Conservation (phyloP, 2,329 filamentous ascomycete species). For the Corynespora cassiicola region DNA sequence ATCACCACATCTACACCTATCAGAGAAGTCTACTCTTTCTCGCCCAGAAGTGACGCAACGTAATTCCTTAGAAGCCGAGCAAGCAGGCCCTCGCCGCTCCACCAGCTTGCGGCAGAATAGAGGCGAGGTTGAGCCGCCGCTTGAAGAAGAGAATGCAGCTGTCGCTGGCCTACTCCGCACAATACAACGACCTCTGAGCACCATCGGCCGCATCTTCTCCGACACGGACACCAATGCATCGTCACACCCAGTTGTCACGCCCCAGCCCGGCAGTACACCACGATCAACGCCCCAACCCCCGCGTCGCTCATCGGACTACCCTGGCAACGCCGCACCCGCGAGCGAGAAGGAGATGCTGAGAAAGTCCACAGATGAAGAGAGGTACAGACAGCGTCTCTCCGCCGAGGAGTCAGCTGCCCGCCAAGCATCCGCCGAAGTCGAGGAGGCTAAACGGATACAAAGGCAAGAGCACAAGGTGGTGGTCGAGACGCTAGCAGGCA, state of each 20-base stretch:
- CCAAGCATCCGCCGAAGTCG: constrained; percentile 88
- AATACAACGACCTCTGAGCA: constrained; percentile 88
- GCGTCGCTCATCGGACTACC: constrained; percentile 44
- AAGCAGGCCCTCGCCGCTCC: constrained; percentile 63
- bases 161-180: constrained; percentile 86
- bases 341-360: constrained; percentile 22
- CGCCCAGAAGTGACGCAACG: constrained; percentile 65
- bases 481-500: constrained; percentile 90
- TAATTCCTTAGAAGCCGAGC: constrained; percentile 66
- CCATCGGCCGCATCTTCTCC: constrained; percentile 93
- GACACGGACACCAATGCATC: constrained; percentile 60
- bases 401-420: constrained; percentile 88
- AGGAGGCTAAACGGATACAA: constrained; percentile 84
- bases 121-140: constrained; percentile 50
- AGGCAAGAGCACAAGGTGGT: constrained; percentile 86
- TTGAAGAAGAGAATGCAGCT: constrained; percentile 78
- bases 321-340: constrained; percentile 15
- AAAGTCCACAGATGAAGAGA: constrained; percentile 34
- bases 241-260: constrained; percentile 50
- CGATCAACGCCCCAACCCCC: constrained; percentile 58
- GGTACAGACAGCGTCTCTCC: constrained; percentile 54
- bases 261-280: constrained; percentile 55
- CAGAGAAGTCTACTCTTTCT: constrained; percentile 57
- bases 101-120: constrained; percentile 56
- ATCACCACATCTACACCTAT: constrained; percentile 53